Evolutionary conservation across 306 rosid species (phyloP), one percentile per base, ranked within the genome.

Genomic region (Fragaria vesca): DNA sequence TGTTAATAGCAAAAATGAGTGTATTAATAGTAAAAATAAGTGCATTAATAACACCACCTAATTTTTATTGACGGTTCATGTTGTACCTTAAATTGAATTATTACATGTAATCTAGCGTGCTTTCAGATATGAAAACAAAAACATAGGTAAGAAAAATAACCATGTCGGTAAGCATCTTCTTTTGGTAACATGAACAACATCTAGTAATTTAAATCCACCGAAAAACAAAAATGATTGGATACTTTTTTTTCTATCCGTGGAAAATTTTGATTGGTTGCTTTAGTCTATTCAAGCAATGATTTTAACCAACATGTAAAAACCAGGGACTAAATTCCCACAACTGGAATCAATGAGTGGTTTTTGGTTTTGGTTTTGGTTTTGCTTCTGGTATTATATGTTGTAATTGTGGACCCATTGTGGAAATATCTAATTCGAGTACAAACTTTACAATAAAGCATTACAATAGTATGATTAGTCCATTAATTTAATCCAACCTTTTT

Each of bases 321-420:
- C 76, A n/a, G 76, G 66, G 75, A 32, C 34, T 12, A 18, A n/a
- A 5, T 34, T 20, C 65, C 65, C 7, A 18, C 65, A 51, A 20
- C 46, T 34, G 47, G 7, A 73, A 55, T 73, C 77, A 21, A 13
- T 50, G 42, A 73, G 10, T 73, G 77, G 69, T 58, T 55, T 43
- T 54, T 21, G 69, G 26, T 40, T 54, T 54, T 26, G 32, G 7
- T 58, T 34, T 17, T 17, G 43, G 24, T 65, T 34, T 17, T 55
- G 21, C 15, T 12, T 38, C 12, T 52, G 32, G 76, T 3, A 54
- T 38, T 16, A 36, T 10, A 7, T 30, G 58, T 38, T 38, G 36
- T 10, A 13, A 21, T 21, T 5, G 18, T 24, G 26, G 26, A 24
- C 26, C 26, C 26, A 24, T 24, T 0, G 26, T 55, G 40, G 36